Evolutionary conservation across 176 grass and related monocot genomes (phyloP).

Genomic region (Avena insularis): DNA sequence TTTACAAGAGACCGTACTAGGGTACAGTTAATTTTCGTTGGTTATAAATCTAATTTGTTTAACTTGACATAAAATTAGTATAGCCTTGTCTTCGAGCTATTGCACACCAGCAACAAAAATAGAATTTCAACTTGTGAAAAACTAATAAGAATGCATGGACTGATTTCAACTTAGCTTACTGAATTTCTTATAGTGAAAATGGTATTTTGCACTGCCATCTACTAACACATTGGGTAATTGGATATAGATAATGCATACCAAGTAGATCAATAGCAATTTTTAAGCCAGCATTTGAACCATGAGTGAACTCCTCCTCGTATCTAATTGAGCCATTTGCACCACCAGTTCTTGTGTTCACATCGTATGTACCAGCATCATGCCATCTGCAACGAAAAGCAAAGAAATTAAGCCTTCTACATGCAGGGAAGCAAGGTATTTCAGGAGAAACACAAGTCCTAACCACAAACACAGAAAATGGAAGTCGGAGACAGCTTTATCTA

Average conservation of each 20-base stretch:
- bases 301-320: conserved; percentile 75
- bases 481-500: neutral
- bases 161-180: neutral
- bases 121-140: conserved; percentile 1
- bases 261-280: conserved; percentile 97
- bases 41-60: neutral
- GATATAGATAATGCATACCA: conserved; percentile 56
- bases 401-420: neutral
- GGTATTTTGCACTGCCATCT: neutral
- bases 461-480: neutral
- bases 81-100: neutral
- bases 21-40: neutral
- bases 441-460: neutral
- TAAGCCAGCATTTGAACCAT: conserved; percentile 96
- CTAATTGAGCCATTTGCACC: conserved; percentile 98
- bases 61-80: neutral
- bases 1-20: conserved; percentile 11
- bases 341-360: conserved; percentile 81
- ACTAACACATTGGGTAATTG: conserved; percentile 10
- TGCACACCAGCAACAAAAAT: neutral
- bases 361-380: conserved; percentile 98
- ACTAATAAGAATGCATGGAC: neutral
- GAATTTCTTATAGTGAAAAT: neutral
- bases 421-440: neutral
- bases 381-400: conserved; percentile 65